A percentile compares a stretch with the other conserved stretches of the same genome.
Conservation (phyloP, 2,329 filamentous ascomycete species). For the Cercospora sp. region DNA sequence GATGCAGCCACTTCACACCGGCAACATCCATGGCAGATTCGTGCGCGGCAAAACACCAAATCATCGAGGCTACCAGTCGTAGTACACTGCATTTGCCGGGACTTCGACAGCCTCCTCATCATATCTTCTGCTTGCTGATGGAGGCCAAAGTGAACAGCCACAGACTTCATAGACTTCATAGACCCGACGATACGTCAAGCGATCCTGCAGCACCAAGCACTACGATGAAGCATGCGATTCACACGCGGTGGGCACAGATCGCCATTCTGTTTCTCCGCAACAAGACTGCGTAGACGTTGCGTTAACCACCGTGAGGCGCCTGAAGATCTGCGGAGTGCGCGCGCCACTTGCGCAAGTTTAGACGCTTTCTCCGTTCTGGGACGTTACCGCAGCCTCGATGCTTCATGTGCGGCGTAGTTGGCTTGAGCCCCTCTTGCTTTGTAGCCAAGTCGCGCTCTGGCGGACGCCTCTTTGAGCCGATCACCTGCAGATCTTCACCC, state of each 20-base stretch:
- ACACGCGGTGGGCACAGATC: background rate
- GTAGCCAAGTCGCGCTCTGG: conserved; percentile 3
- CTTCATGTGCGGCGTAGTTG: background rate
- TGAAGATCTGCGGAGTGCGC: background rate
- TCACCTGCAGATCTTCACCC: conserved; percentile 1
- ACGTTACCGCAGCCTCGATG: background rate
- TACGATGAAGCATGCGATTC: background rate
- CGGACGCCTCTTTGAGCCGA: conserved; percentile 1
- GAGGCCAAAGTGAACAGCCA: background rate
- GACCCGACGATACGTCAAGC: background rate
- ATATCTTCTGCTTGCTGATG: background rate
- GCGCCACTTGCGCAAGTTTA: background rate
- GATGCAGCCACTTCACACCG: background rate
- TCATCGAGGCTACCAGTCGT: background rate
- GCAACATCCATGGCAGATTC: background rate
- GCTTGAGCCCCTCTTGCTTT: conserved; percentile 5
- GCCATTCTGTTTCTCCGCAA: background rate
- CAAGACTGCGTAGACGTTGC: background rate
- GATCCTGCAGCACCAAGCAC: background rate
- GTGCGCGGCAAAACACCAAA: background rate
- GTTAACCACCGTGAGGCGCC: background rate
- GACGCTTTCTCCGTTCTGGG: background rate
- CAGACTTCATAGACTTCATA: background rate
- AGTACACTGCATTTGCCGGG: background rate
- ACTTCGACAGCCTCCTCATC: background rate